These are phyloP conservation scores for Globomyces pollinis-pini DNA, from an alignment of 192 early-diverging fungal genomes.

Conservation along the genomic window DNA sequence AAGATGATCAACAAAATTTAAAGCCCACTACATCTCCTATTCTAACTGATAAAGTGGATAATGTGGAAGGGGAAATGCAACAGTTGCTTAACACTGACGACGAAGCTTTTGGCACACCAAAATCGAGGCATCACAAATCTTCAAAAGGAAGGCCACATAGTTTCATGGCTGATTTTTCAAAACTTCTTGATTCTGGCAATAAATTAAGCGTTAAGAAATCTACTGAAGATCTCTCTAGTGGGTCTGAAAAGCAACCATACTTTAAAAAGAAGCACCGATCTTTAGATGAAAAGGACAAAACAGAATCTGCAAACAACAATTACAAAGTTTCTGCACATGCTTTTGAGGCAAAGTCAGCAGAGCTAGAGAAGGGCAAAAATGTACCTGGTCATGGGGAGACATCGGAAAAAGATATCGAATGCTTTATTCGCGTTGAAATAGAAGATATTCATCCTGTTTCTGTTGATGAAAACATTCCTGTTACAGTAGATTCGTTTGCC, in stretches of 20 bases:
- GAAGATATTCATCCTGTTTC: conserved; percentile 6
- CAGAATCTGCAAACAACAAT: too few relatives aligned
- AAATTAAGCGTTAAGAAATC: too few relatives aligned
- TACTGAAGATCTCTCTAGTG: too few relatives aligned
- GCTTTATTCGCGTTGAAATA: conserved; percentile 5
- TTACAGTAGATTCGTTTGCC: conserved; percentile 7
- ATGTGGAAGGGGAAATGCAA: conserved; percentile 19
- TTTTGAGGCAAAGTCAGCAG: too few relatives aligned
- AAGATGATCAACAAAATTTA: neutral
- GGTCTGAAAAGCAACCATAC: too few relatives aligned
- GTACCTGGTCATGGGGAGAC: too few relatives aligned
- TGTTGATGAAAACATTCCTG: conserved; percentile 2
- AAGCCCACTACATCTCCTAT: neutral
- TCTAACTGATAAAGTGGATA: conserved; percentile 7
- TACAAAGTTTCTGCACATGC: too few relatives aligned
- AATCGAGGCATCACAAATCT: too few relatives aligned
- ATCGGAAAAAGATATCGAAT: neutral
- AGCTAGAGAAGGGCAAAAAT: too few relatives aligned
- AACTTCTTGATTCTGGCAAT: neutral
- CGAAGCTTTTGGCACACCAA: conserved; percentile 4
- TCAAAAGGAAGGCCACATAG: neutral
- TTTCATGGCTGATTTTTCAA: neutral
- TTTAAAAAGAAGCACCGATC: too few relatives aligned
- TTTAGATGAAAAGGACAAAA: too few relatives aligned
- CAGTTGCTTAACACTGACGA: conserved; percentile 9